Conservation (phyloP, 148 eudicot species). For the Vaccinium darrowii region DNA sequence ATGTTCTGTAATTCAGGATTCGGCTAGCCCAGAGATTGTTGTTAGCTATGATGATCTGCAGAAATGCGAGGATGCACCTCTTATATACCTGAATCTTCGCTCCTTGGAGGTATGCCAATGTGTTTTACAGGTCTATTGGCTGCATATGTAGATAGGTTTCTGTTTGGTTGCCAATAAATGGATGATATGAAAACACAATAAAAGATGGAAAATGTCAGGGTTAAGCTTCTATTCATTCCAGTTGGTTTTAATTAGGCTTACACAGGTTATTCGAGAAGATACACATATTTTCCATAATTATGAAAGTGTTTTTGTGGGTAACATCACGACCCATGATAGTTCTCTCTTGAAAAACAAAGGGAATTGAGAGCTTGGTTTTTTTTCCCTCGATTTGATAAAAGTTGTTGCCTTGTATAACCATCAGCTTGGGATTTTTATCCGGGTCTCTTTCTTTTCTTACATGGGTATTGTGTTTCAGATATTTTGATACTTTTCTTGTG, state of each 20-base stretch:
- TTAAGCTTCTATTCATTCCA: neutral
- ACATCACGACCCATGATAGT: constrained; percentile 1
- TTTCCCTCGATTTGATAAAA: neutral
- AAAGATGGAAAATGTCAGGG: neutral
- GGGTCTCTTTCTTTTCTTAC: constrained; percentile 13
- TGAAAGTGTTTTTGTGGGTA: neutral
- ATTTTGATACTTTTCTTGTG: constrained; percentile 30
- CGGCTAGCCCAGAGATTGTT: neutral
- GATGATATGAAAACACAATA: neutral
- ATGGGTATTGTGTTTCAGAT: constrained; percentile 22
- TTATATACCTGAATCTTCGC: constrained; percentile 1
- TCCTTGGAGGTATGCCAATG: neutral
- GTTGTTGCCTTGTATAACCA: neutral
- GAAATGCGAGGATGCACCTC: neutral
- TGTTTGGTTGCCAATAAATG: neutral
- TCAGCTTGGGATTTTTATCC: neutral
- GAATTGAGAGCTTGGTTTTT: constrained; percentile 1
- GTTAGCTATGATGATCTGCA: neutral
- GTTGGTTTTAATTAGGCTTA: neutral
- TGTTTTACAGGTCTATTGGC: neutral
- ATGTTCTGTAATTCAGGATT: neutral
- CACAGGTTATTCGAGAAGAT: neutral
- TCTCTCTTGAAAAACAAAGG: neutral
- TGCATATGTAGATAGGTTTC: neutral
- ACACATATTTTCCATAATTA: neutral